Conservation (phyloP, 331 rosid genomes). For the Malus hybrid region DNA sequence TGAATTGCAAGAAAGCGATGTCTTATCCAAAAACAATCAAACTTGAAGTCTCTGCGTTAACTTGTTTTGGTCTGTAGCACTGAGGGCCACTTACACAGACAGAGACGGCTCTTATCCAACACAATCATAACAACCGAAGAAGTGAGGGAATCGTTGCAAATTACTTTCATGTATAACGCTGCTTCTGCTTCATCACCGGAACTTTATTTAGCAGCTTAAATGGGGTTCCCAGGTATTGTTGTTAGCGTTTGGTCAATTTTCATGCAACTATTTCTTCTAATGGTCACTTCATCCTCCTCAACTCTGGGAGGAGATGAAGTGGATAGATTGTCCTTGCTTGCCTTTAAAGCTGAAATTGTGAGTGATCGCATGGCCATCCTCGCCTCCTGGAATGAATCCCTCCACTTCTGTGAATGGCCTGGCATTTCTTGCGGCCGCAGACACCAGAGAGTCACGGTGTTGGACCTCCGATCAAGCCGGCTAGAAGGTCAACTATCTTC, state of each 20-base stretch:
- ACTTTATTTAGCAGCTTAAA: too few relatives aligned
- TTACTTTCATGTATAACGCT: too few relatives aligned
- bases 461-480: slow-evolving; percentile 4
- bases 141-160: too few relatives aligned
- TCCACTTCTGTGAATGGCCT: slow-evolving; percentile 32
- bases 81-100: too few relatives aligned
- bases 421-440: slow-evolving; percentile 21
- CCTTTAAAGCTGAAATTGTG: not conserved
- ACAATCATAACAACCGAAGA: too few relatives aligned
- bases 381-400: slow-evolving; percentile 15
- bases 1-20: too few relatives aligned
- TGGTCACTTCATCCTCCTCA: not conserved
- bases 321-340: not conserved
- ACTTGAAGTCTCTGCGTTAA: too few relatives aligned
- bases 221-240: not conserved
- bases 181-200: too few relatives aligned
- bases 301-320: not conserved
- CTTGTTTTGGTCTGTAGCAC: too few relatives aligned
- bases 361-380: not conserved
- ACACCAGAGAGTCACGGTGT: slow-evolving; percentile 22
- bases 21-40: too few relatives aligned
- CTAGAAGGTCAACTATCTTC: slow-evolving; percentile 18
- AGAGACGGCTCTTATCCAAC: too few relatives aligned
- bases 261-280: not conserved
- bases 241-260: not conserved